A percentile compares a stretch with the other conserved stretches of the same genome.
Evolutionary conservation across 768 basidiomycete species (phyloP).

Genomic region (Clavulina sp.): DNA sequence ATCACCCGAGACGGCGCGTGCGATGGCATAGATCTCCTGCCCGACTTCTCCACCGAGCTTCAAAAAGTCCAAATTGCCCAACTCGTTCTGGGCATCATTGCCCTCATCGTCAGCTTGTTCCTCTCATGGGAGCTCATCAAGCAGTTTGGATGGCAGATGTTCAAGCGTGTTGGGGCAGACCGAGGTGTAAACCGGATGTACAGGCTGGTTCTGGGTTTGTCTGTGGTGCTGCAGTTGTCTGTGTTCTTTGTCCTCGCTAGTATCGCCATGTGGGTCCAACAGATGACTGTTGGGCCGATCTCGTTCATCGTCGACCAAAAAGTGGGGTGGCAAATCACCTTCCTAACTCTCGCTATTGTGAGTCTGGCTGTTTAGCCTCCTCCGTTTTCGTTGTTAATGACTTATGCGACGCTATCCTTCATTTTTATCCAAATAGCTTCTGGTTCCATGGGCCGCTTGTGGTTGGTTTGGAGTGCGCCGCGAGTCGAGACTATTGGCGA

Average conservation of each 20-base stretch:
- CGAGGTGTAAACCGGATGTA: conserved; percentile 56
- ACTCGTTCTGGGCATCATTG: conserved; percentile 41
- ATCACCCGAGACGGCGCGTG: conserved; percentile 53
- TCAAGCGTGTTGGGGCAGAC: conserved; percentile 70
- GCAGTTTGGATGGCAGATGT: conserved; percentile 75
- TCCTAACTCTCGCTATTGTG: too few species aligned
- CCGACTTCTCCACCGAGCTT: conserved; percentile 48
- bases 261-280: conserved; percentile 61
- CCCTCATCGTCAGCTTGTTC: conserved; percentile 40
- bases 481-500: too few species aligned
- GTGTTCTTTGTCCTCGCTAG: conserved; percentile 60
- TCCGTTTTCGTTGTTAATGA: too few species aligned
- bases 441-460: too few species aligned
- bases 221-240: conserved; percentile 32
- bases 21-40: conserved; percentile 33
- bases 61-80: conserved; percentile 33
- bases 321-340: too few species aligned
- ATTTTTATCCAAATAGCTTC: too few species aligned
- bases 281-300: too few species aligned
- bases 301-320: too few species aligned
- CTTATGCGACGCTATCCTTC: too few species aligned
- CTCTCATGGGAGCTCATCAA: conserved; percentile 61
- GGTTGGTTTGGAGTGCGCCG: too few species aligned
- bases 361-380: too few species aligned
- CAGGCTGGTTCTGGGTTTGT: conserved; percentile 22